A percentile compares a stretch with the other conserved stretches of the same genome.
phyloP scores from a whole-genome alignment of 2,329 filamentous ascomycete species.

The Aspergillus sp. region DNA sequence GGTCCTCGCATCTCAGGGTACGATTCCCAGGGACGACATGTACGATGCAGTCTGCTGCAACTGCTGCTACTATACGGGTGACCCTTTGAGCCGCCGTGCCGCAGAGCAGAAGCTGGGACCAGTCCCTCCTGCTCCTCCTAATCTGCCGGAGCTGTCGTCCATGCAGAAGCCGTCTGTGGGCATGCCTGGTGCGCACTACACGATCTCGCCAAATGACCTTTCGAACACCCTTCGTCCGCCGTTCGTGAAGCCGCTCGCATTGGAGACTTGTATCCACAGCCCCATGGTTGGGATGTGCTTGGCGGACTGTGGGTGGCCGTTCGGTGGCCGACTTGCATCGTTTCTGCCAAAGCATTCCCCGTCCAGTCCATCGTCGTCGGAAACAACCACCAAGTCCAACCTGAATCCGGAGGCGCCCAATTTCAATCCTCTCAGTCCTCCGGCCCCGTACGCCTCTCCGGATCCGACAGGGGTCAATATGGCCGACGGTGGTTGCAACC shows the following conservation, averaged over 20 bases:
- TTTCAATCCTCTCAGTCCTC: neutral
- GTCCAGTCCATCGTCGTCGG: neutral
- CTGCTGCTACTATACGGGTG: conserved; percentile 20
- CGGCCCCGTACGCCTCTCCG: neutral
- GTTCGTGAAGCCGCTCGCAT: neutral
- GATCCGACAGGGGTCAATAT: neutral
- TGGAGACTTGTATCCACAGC: conserved; percentile 8
- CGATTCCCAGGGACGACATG: conserved; percentile 22
- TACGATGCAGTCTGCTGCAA: conserved; percentile 28
- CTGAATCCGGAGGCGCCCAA: neutral
- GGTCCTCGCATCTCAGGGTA: conserved; percentile 14
- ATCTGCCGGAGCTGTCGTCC: no score
- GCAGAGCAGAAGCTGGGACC: conserved; percentile 12
- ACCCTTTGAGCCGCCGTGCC: conserved; percentile 17
- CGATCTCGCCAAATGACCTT: no score
- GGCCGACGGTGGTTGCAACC: neutral
- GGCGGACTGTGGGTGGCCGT: conserved; percentile 2
- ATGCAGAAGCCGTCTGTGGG: no score
- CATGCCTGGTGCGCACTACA: no score
- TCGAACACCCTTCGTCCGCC: no score
- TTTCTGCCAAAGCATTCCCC: neutral
- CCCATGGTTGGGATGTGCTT: conserved; percentile 18
- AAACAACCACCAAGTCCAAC: neutral
- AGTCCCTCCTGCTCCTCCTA: neutral
- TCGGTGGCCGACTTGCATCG: neutral